Evolutionary conservation across 805 yeast genomes (phyloP), one percentile per base, ranked within the genome.

Genomic region (Lachancea nothofagi): DNA sequence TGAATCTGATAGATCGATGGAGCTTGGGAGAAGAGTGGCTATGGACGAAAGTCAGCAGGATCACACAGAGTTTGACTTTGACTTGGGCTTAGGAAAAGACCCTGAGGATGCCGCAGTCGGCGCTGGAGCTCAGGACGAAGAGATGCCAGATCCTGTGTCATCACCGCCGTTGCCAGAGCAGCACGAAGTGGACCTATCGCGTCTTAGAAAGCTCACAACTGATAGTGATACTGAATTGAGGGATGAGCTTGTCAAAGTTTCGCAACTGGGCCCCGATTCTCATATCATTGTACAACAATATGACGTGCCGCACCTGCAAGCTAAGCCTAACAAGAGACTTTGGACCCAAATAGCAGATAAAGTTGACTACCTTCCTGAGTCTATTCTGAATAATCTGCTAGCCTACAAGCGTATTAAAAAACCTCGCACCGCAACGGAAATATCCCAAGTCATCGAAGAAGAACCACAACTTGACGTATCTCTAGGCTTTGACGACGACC

Each of bases 1-100:
- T 17, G 61, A 59, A 2, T 64, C 69, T 31, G 82, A 80, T 50
- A 69, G 66, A 23, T 80, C 89, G 0, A 70, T 85, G 30, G 95
- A 85, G 56, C 50, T 78, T 31, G 85, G 82, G 7, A 74, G 93
- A 59, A 71, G 72, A 36, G 61, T 55, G 3, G 58, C 46, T 14
- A 67, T 60, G 19, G 56, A 54, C 6, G 43, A 47, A 5, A 27
- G 41, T 15, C 29, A 46, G 4, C 53, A 52, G 7, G 59, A 58
- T 29, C 50, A 50, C 13, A 53, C 67, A 23, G 81, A 75, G 41
- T 61, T 77, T 41, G 80, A 74, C 20, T 65, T 80, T 32, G 80
- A 78, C 49, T 64, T 79, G 33, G 75, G 69, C 36, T 58, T 67
- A 35, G 72, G 66, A 9, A 55, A 66, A 35, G 65, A 56, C 28